These are phyloP conservation scores for Penicillium ucsense DNA, from an alignment of 495 filamentous ascomycete genomes.

Conservation along the genomic window DNA sequence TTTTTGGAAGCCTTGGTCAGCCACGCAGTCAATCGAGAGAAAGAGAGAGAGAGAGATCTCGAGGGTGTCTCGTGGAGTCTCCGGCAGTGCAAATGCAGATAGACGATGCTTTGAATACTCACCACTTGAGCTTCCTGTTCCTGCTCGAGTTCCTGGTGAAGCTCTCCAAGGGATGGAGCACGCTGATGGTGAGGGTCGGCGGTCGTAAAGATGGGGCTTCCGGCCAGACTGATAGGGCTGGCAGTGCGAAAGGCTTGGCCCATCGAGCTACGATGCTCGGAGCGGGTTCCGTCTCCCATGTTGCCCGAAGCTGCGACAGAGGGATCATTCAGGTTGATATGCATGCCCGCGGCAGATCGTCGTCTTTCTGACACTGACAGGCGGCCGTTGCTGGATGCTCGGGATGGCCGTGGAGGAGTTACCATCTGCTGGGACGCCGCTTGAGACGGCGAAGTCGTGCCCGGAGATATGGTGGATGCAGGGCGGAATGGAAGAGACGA, in stretches of 20 bases:
- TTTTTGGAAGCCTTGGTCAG: conserved; percentile 4
- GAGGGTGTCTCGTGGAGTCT: no score
- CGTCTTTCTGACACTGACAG: conserved; percentile 35
- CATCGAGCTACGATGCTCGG: conserved; percentile 37
- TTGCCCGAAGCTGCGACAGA: conserved; percentile 50
- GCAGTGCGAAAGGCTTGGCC: conserved; percentile 38
- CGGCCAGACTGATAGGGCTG: conserved; percentile 48
- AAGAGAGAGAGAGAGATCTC: no score
- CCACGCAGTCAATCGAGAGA: background rate
- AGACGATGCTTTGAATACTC: conserved; percentile 11
- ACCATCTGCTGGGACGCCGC: conserved; percentile 25
- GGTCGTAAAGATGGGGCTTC: conserved; percentile 47
- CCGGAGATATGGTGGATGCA: conserved; percentile 16
- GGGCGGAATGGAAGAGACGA: conserved; percentile 24
- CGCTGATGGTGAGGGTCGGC: conserved; percentile 57
- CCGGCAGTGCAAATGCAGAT: no score
- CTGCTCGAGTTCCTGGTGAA: conserved; percentile 89
- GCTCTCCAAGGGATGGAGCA: conserved; percentile 78
- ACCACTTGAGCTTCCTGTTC: conserved; percentile 95
- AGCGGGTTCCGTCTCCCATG: conserved; percentile 15
- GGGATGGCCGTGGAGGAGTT: conserved; percentile 38
- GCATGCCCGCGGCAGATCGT: conserved; percentile 61
- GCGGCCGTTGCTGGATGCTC: conserved; percentile 47
- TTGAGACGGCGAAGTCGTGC: conserved; percentile 15
- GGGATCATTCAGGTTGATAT: conserved; percentile 63